Evolutionary conservation across 805 yeast species (phyloP).

Genomic region (Phaffomyces opuntiae): DNA sequence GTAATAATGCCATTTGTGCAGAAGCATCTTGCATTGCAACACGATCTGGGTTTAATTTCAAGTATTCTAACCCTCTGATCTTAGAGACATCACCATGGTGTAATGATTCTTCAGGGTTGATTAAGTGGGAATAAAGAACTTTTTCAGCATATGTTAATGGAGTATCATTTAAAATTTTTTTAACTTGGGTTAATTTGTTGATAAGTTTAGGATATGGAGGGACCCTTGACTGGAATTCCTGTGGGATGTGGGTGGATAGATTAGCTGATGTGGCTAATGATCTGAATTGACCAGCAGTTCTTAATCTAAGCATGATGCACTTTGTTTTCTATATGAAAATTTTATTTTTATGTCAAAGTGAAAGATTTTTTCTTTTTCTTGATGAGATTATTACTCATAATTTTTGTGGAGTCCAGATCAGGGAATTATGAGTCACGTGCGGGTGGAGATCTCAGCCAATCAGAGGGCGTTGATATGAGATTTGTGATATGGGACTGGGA

Average conservation of each 20-base stretch:
- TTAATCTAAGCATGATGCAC: too few species aligned
- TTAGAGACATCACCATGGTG: constrained; percentile 43
- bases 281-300: constrained; percentile 9
- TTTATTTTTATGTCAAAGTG: too few species aligned
- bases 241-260: constrained; percentile 33
- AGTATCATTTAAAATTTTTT: constrained; percentile 52
- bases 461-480: too few species aligned
- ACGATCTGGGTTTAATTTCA: constrained; percentile 92
- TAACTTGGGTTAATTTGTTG: constrained; percentile 55
- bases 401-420: too few species aligned
- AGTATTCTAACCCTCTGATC: constrained; percentile 81
- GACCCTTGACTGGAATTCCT: constrained; percentile 57
- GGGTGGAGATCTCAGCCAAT: too few species aligned
- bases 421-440: too few species aligned
- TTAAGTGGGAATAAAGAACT: constrained; percentile 86
- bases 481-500: too few species aligned
- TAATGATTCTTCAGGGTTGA: constrained; percentile 79
- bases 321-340: too few species aligned
- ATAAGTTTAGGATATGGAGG: constrained; percentile 85
- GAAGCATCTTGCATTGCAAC: constrained; percentile 99
- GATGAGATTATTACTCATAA: too few species aligned
- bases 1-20: constrained; percentile 98
- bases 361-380: too few species aligned
- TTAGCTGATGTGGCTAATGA: constrained; percentile 18
- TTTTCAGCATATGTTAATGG: constrained; percentile 95